These are phyloP conservation scores for Penicillium coprophilum DNA, from an alignment of 495 filamentous ascomycete genomes.

Conservation along the genomic window DNA sequence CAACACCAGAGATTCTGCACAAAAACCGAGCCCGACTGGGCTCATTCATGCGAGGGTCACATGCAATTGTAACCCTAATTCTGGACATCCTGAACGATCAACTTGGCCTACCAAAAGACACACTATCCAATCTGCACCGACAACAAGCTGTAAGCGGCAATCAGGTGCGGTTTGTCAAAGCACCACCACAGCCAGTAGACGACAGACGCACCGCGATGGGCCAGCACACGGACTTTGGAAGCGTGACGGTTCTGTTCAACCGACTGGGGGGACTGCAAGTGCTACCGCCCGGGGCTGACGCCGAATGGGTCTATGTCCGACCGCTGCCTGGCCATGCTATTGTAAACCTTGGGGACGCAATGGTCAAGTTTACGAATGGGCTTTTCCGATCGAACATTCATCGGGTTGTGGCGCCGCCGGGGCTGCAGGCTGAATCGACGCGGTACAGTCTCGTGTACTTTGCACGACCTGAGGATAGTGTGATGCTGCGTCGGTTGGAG, in stretches of 20 bases:
- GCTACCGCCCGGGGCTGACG: conserved; percentile 44
- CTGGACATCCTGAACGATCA: conserved; percentile 50
- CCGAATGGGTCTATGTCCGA: conserved; percentile 59
- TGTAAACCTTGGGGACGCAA: conserved; percentile 65
- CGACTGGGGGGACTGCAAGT: conserved; percentile 61
- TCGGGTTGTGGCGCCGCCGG: conserved; percentile 59
- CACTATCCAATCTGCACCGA: conserved; percentile 50
- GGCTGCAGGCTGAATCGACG: conserved; percentile 48
- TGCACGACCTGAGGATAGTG: conserved; percentile 56
- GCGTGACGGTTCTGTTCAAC: conserved; percentile 60
- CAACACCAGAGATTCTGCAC: conserved; percentile 45
- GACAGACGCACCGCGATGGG: conserved; percentile 43
- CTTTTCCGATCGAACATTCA: conserved; percentile 63
- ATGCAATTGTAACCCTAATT: conserved; percentile 49
- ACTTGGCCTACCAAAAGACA: conserved; percentile 48
- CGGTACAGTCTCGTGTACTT: conserved; percentile 66
- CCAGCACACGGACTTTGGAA: conserved; percentile 56
- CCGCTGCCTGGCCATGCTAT: conserved; percentile 59
- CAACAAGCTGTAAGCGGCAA: conserved; percentile 53
- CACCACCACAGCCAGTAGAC: conserved; percentile 40
- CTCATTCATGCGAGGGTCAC: conserved; percentile 50
- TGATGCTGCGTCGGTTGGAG: conserved; percentile 48
- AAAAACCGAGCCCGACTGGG: conserved; percentile 39
- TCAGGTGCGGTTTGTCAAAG: conserved; percentile 58
- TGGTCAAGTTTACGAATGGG: conserved; percentile 62